Base-by-base conservation (phyloP, 352 stramenopile genomes). In the Globisporangium cystogenes region DNA sequence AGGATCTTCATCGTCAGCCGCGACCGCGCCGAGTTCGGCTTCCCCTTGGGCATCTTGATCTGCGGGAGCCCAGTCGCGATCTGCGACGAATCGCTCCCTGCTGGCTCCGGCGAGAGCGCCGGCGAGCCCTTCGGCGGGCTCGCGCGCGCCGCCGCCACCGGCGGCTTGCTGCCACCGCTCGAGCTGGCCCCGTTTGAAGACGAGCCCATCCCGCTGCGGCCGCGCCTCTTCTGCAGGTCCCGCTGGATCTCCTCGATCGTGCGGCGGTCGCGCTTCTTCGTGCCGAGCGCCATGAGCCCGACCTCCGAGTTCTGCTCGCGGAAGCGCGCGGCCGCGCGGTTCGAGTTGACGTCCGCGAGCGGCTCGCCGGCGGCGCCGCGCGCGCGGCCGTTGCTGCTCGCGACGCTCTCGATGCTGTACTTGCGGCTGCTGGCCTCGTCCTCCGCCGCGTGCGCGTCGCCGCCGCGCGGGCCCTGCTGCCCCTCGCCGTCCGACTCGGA, bases 191-290 rank as follows among this genome's bases (percentile, higher is more conserved):
- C 48, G 21, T 53, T 45, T 45, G 33, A 62, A 27, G 60, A 55
- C 21, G 29, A 46, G 47, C 47, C 40, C 23, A 43, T 26, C 4
- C 46, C 40, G 55, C 43, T 43, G 12, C 42, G 42, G 14, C 67
- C 65, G 7, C 77, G 70, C 50, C 87, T 93, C 52, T 76, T 86
- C 45, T 79, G 62, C 21, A 94, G 55, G 52, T 94, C 84, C 48
- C 80, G 67, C 53, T 94, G 84, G 51, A 94, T 94, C 59, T 94
- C 79, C 45, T 94, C 84, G 53, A 94, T 94, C n/a, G 84, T 91
- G 21, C 84, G 81, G 53, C 84, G 79, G 48, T 94, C 84, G 43
- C 84, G 67, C 57, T 93, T 94, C 60, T 86, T 87, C 16, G 84
- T 94, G 42, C 80, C 80, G 10, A 94, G 64, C n/a, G 84, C 67